phyloP scores from a whole-genome alignment of 78 protist species.

The Polysphondylium violaceum region DNA sequence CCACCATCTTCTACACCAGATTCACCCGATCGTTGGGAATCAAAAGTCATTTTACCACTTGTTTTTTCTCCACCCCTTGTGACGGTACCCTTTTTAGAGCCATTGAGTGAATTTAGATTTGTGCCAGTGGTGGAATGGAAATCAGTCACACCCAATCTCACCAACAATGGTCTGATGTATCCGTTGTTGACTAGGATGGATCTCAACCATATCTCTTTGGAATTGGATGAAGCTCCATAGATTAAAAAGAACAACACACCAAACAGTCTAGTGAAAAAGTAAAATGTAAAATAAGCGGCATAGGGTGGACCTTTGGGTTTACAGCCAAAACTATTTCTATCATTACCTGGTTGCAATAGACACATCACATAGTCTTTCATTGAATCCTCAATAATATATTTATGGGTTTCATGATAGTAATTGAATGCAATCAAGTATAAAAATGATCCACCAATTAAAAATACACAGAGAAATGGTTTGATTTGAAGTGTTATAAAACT shows the following conservation, averaged over 20 bases:
- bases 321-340: neutral
- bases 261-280: conserved; percentile 22
- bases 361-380: neutral
- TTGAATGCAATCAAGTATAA: conserved; percentile 9
- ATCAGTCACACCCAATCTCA: neutral
- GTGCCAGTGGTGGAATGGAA: conserved; percentile 3
- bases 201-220: conserved; percentile 9
- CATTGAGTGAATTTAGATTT: conserved; percentile 11
- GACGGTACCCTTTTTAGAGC: too few relatives aligned
- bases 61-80: too few relatives aligned
- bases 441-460: conserved; percentile 41
- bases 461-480: conserved; percentile 54
- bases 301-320: neutral
- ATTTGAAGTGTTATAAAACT: conserved; percentile 29
- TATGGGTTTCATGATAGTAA: conserved; percentile 17
- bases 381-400: neutral
- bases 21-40: too few relatives aligned
- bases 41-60: too few relatives aligned
- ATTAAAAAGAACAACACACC: conserved; percentile 12
- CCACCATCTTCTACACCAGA: too few relatives aligned
- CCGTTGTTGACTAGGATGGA: neutral
- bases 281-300: conserved; percentile 18
- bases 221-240: conserved; percentile 10
- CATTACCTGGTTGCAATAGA: neutral
- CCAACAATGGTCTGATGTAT: conserved; percentile 9